Conservation (phyloP, 768 basidiomycete genomes). For the Coprinellus micaceus region DNA sequence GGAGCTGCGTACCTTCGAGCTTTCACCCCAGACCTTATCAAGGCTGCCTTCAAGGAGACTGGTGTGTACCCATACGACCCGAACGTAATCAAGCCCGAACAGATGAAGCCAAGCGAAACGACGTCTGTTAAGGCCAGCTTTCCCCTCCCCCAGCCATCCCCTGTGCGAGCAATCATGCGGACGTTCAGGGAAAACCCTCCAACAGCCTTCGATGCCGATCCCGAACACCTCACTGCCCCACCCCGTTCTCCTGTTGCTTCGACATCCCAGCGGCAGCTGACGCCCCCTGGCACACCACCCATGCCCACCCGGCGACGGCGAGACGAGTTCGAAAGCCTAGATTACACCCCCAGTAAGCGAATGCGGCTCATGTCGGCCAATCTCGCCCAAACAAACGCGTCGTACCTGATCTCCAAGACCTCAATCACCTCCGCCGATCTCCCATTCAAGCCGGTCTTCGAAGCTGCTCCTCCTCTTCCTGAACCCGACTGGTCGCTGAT, state of each 20-base stretch:
- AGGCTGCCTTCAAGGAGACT: slow-evolving; percentile 34
- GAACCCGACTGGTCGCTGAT: slow-evolving; percentile 8
- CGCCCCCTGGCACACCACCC: neutral
- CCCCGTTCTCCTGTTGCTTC: no score
- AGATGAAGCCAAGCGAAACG: slow-evolving; percentile 34
- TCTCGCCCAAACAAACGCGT: slow-evolving; percentile 16
- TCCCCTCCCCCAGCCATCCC: slow-evolving; percentile 11
- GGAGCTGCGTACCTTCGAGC: slow-evolving; percentile 26
- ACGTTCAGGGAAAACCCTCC: slow-evolving; percentile 7
- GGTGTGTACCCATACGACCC: slow-evolving; percentile 37
- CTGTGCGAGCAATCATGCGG: slow-evolving; percentile 10
- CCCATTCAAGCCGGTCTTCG: slow-evolving; percentile 10
- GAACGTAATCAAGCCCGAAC: slow-evolving; percentile 25
- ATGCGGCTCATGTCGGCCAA: slow-evolving; percentile 16
- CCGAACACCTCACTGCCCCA: neutral
- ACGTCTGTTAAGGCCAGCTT: slow-evolving; percentile 20
- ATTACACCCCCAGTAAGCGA: slow-evolving; percentile 22
- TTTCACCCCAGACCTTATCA: slow-evolving; percentile 30
- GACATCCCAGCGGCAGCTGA: neutral
- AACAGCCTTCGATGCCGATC: slow-evolving; percentile 9
- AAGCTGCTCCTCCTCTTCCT: neutral
- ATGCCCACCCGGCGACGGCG: neutral
- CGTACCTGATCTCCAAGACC: slow-evolving; percentile 17
- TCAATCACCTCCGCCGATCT: slow-evolving; percentile 9
- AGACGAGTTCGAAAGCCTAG: slow-evolving; percentile 12